These are phyloP conservation scores for Acacia acuminata DNA, from an alignment of 306 rosid species.

Conservation along the genomic window DNA sequence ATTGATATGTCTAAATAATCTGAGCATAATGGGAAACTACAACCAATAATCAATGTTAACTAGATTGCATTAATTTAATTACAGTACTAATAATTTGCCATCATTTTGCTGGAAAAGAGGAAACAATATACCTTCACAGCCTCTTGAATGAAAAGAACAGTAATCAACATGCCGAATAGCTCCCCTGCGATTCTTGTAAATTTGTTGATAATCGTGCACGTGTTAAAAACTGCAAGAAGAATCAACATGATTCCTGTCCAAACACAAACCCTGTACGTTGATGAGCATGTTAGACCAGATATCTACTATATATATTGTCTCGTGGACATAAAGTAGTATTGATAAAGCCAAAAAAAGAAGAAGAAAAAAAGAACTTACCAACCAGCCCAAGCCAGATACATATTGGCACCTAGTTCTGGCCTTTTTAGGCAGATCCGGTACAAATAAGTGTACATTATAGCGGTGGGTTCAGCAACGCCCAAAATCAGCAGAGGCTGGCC, in stretches of 20 bases:
- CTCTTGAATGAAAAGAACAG: conserved; percentile 13
- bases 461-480: conserved; percentile 41
- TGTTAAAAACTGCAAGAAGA: conserved; percentile 19
- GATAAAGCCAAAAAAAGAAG: neutral
- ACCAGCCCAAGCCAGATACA: conserved; percentile 12
- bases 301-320: neutral
- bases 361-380: neutral
- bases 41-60: neutral
- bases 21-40: neutral
- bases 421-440: neutral
- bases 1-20: too few relatives aligned
- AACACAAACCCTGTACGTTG: conserved; percentile 15
- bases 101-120: neutral
- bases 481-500: conserved; percentile 66
- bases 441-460: conserved; percentile 54
- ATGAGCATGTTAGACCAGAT: neutral
- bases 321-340: neutral
- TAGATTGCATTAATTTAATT: neutral
- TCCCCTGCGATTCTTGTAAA: conserved; percentile 19
- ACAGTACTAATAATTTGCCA: neutral
- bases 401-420: neutral
- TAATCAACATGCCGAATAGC: conserved; percentile 14
- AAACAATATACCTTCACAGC: conserved; percentile 7
- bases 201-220: conserved; percentile 12
- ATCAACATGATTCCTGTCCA: conserved; percentile 16